Evolutionary conservation across 1,284 basidiomycete genomes (phyloP).

Genomic region (Pyrrhoderma noxium): DNA sequence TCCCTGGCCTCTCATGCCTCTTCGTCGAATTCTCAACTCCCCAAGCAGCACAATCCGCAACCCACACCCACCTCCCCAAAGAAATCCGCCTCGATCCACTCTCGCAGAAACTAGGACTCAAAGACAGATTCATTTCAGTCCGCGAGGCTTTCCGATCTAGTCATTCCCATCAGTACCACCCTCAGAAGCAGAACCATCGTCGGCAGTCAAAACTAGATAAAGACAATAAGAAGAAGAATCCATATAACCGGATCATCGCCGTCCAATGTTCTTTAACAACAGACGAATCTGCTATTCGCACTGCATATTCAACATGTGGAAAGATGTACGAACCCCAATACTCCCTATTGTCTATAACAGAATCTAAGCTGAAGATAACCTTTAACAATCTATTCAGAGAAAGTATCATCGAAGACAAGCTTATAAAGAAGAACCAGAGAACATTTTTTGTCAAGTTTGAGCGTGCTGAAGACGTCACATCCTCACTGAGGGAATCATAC

Average conservation of each 20-base stretch:
- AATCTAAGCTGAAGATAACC: too few species aligned
- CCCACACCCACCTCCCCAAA: background rate
- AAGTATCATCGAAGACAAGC: background rate
- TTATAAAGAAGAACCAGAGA: background rate
- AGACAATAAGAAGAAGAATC: too few species aligned
- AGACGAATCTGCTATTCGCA: background rate
- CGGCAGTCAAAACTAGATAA: background rate
- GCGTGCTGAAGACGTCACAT: background rate
- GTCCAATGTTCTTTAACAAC: too few species aligned
- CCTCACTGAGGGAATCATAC: background rate
- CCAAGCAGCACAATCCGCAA: background rate
- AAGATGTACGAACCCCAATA: constrained; percentile 1
- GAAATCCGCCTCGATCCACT: background rate
- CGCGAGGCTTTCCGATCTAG: background rate
- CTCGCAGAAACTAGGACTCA: background rate
- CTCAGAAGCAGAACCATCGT: background rate
- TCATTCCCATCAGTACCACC: background rate
- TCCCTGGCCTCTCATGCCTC: constrained; percentile 3
- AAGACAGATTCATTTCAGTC: background rate
- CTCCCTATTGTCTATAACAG: background rate
- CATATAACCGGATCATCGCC: too few species aligned
- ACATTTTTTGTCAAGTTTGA: constrained; percentile 5
- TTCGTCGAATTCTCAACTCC: constrained; percentile 4
- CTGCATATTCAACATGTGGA: constrained; percentile 3
- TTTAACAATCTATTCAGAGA: too few species aligned